Conservation (phyloP, 306 rosid species). For the Prunus dulcis region DNA sequence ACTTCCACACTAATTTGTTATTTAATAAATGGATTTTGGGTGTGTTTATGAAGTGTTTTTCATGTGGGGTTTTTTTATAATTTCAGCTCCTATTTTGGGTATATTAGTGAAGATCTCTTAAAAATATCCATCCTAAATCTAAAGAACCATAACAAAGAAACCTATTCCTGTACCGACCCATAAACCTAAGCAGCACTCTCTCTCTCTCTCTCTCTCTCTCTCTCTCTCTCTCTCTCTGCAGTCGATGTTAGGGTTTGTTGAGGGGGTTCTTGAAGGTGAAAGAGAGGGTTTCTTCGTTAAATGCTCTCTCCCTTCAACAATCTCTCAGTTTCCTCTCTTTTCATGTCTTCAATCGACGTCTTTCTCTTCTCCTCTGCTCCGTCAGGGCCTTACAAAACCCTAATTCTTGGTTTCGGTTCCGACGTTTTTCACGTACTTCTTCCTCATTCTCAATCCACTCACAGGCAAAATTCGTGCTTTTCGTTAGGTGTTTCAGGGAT, state of each 20-base stretch:
- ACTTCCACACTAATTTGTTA: too few species aligned
- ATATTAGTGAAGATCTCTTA: too few species aligned
- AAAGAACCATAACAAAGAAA: not conserved
- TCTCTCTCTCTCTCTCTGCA: not conserved
- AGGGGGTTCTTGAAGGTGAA: conserved; percentile 21
- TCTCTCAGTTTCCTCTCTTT: conserved; percentile 43
- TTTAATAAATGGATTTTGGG: too few species aligned
- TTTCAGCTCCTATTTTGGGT: too few species aligned
- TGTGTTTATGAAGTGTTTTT: too few species aligned
- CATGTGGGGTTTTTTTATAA: too few species aligned
- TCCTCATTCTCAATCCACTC: conserved; percentile 22
- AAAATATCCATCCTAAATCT: not conserved
- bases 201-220: not conserved
- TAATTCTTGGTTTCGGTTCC: conserved; percentile 47
- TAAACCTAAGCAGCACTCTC: not conserved
- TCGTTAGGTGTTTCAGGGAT: conserved; percentile 17
- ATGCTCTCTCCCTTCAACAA: conserved; percentile 54
- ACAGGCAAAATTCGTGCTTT: conserved; percentile 14
- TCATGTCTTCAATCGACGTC: conserved; percentile 82
- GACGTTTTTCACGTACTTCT: conserved; percentile 30
- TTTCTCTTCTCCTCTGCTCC: conserved; percentile 38
- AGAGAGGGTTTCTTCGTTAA: conserved; percentile 62
- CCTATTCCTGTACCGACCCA: conserved; percentile 8
- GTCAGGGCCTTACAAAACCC: conserved; percentile 78
- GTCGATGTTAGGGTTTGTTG: conserved; percentile 40